phyloP scores from a whole-genome alignment of 2,329 filamentous ascomycete species.

The Colletotrichum sublineola region DNA sequence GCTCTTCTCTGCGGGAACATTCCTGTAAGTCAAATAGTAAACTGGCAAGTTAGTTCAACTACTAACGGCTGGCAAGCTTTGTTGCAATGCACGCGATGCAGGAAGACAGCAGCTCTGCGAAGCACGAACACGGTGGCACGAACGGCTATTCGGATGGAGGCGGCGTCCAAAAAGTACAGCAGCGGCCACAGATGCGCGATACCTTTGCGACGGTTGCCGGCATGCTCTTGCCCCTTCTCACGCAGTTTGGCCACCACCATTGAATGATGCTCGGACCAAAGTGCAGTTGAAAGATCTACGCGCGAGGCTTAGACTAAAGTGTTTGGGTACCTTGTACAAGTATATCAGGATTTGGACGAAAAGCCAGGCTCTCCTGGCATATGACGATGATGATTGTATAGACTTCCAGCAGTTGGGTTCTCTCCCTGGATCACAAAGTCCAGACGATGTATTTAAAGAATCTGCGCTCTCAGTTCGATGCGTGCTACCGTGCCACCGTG shows the following conservation, averaged over 20 bases:
- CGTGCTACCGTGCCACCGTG: not conserved
- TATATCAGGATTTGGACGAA: conserved; percentile 10
- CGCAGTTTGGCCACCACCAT: conserved; percentile 83
- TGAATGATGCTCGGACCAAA: conserved; percentile 44
- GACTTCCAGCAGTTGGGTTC: conserved; percentile 16
- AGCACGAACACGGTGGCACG: conserved; percentile 64
- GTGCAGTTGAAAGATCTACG: not conserved
- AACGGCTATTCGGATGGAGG: conserved; percentile 65
- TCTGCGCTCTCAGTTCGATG: conserved; percentile 17
- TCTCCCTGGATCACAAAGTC: conserved; percentile 6
- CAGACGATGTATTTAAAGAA: conserved; percentile 29
- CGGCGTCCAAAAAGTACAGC: conserved; percentile 62
- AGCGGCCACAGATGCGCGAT: conserved; percentile 74
- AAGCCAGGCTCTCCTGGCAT: conserved; percentile 15
- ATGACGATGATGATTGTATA: conserved; percentile 40
- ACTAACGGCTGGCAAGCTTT: conserved; percentile 69
- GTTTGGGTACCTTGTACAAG: conserved; percentile 9
- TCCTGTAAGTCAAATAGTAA: conserved; percentile 74
- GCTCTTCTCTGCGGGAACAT: conserved; percentile 96
- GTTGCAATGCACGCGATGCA: conserved; percentile 99
- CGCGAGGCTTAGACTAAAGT: not conserved
- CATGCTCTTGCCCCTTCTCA: conserved; percentile 83
- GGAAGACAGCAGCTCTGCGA: conserved; percentile 70
- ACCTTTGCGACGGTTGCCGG: conserved; percentile 79
- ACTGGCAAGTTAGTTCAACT: not conserved